Evolutionary conservation across 129 eudicot species (phyloP).

Genomic region (Gnaphalium uliginosum): DNA sequence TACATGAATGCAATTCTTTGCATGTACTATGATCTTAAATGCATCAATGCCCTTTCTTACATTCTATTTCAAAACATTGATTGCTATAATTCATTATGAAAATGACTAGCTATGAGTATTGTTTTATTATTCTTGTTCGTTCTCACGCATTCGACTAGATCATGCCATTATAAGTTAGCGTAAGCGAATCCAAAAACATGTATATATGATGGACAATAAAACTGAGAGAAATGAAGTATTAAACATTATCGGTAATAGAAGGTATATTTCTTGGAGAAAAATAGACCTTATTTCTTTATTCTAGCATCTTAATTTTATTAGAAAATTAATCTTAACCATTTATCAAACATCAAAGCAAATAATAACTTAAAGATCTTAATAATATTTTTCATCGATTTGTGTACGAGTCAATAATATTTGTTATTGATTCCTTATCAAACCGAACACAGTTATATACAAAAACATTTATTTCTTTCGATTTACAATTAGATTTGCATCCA

Average conservation of each 20-base stretch:
- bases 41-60: neutral
- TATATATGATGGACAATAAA: too few relatives aligned
- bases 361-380: too few relatives aligned
- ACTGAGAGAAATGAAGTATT: too few relatives aligned
- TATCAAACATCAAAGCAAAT: too few relatives aligned
- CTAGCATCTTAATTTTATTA: neutral
- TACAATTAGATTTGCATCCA: neutral
- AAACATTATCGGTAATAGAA: too few relatives aligned
- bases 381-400: too few relatives aligned
- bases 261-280: too few relatives aligned
- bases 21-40: slow-evolving; percentile 19
- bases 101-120: neutral
- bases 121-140: neutral
- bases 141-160: slow-evolving; percentile 12
- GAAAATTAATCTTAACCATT: too few relatives aligned
- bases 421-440: too few relatives aligned
- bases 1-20: neutral
- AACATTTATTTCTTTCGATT: neutral
- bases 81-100: neutral
- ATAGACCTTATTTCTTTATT: too few relatives aligned
- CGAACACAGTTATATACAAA: too few relatives aligned
- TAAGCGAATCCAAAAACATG: neutral
- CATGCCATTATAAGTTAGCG: neutral
- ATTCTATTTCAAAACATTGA: neutral
- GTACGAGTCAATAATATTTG: too few relatives aligned